Evolutionary conservation across 371 early-diverging fungal genomes (phyloP), one percentile per base, ranked within the genome.

Genomic region (Lichtheimia corymbifera): DNA sequence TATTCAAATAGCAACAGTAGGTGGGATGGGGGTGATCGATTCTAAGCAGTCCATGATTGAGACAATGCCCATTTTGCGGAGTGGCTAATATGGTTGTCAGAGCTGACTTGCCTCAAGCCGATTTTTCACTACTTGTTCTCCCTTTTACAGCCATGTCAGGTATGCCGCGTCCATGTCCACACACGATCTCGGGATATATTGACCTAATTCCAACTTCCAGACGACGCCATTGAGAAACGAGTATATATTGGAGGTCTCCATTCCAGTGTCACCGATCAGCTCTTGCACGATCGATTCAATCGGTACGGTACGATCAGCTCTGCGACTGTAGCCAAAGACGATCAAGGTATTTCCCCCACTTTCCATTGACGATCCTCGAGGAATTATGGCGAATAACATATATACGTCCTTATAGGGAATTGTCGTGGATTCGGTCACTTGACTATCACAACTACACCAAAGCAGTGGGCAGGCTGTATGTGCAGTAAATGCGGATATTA

Each of bases 371-470:
- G 11, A 9, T 35, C 2, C 35, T 11, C 35, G 35, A 35, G 11
- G 35, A 5, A 35, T 9, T 11, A 2, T 35, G 11, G 9, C 6
- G 9, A 35, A 11, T 35, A 35, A 35, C 35, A 35, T 35, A 35
- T 35, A 9, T 35, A 9, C 11, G 35, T 2, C 9, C 9, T 5
- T 50, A 3, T 73, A 67, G 83, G 81, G 5, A 66, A 72, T 18
- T 87, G 88, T 66, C 80, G 92, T 54, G 92, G 92, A 11, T 93
- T 92, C 60, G 92, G 85, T 20, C 86, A 91, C 49, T 75, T 92
- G 54, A 84, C 79, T 6, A 71, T 93, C 27, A 72, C 74, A n/a
- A 90, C 86, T 0, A 89, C 85, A 3, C 68, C 83, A 18, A 80
- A 84, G 49, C 74, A 87, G 45, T 88, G 91, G 87, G 73, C 70